A percentile compares a stretch with the other conserved stretches of the same genome.
Conservation (phyloP, 225 moss, liverwort and hornwort genomes). For the Thuidium tamariscinum region DNA sequence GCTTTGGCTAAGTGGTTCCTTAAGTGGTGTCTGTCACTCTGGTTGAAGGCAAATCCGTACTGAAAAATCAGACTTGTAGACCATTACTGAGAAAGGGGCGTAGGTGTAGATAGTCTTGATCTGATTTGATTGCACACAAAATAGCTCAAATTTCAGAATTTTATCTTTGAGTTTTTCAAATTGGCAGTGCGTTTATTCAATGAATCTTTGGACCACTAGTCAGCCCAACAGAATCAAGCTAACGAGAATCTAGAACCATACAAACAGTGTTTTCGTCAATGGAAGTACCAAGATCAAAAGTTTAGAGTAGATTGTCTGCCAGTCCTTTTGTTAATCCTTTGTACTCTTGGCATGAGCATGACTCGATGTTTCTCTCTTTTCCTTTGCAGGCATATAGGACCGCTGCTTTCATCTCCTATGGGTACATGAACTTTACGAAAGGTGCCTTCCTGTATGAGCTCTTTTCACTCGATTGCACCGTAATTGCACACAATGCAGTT, state of each 20-base stretch:
- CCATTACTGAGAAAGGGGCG: not conserved
- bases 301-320: not conserved
- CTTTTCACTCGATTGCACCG: not conserved
- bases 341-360: not conserved
- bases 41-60: not conserved
- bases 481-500: not conserved
- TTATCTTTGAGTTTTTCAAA: not conserved
- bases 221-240: not conserved
- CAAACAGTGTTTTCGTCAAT: not conserved
- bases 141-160: not conserved
- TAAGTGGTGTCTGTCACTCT: not conserved
- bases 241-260: not conserved
- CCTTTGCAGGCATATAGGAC: conserved; percentile 49
- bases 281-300: not conserved
- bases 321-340: not conserved
- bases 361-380: not conserved
- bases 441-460: conserved; percentile 47
- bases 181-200: not conserved
- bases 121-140: not conserved
- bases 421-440: conserved; percentile 51
- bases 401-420: conserved; percentile 53
- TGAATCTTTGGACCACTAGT: not conserved
- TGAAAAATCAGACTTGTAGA: not conserved
- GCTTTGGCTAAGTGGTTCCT: not conserved
- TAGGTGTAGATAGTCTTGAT: not conserved